Percentiles rank a stretch among this genome's conserved stretches.
phyloP scores from a whole-genome alignment of 331 rosid genomes.

The Spiraea crenata region DNA sequence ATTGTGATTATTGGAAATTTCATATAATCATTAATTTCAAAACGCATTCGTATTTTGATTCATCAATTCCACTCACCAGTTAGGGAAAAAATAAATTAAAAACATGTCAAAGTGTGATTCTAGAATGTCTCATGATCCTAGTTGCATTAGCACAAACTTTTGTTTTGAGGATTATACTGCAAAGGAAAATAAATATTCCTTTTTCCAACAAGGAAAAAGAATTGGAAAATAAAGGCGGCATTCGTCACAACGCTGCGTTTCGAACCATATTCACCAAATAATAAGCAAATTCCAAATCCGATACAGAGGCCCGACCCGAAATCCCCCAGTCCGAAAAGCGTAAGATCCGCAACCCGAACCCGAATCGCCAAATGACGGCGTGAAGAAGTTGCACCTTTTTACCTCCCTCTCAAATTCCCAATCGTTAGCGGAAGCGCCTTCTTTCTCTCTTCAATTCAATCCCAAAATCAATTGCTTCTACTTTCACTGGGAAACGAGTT shows the following conservation, averaged over 20 bases:
- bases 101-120: too few relatives aligned
- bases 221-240: background rate
- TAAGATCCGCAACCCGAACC: background rate
- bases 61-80: too few relatives aligned
- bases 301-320: background rate
- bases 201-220: background rate
- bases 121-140: too few relatives aligned
- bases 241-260: background rate
- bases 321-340: background rate
- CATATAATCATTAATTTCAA: too few relatives aligned
- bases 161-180: too few relatives aligned
- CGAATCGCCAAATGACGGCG: conserved; percentile 4
- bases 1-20: too few relatives aligned
- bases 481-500: background rate
- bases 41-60: too few relatives aligned
- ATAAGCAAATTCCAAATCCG: background rate
- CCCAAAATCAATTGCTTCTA: background rate
- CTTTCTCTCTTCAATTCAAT: conserved; percentile 2
- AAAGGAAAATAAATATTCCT: background rate
- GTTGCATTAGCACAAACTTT: too few relatives aligned
- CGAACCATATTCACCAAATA: background rate
- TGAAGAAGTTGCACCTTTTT: background rate
- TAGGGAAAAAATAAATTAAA: too few relatives aligned
- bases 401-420: too few relatives aligned
- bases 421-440: too few relatives aligned